A percentile compares a stretch with the other conserved stretches of the same genome.
phyloP scores from a whole-genome alignment of 2,329 filamentous ascomycete genomes.

The Pochonia chlamydosporia region DNA sequence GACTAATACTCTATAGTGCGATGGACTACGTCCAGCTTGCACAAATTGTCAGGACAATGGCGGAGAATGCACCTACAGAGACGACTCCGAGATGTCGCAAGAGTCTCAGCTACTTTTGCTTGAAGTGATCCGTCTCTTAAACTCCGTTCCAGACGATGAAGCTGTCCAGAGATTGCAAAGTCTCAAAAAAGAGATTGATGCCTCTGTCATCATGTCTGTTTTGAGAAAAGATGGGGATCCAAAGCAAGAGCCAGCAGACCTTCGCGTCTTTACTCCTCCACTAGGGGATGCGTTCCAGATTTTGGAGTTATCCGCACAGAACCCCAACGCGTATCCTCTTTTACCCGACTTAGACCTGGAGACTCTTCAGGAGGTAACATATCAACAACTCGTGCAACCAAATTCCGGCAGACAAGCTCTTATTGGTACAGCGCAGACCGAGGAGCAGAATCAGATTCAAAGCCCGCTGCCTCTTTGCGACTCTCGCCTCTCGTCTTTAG shows the following conservation, averaged over 20 bases:
- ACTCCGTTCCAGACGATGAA: constrained; percentile 13
- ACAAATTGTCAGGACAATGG: constrained; percentile 11
- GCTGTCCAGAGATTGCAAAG: constrained; percentile 14
- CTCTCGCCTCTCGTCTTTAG: constrained; percentile 19
- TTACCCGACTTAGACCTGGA: background rate
- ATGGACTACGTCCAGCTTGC: constrained; percentile 15
- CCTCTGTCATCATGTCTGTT: constrained; percentile 13
- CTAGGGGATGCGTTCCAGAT: constrained; percentile 1
- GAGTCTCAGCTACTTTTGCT: constrained; percentile 5
- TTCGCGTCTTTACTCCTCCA: background rate
- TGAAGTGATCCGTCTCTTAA: constrained; percentile 21
- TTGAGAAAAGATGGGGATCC: constrained; percentile 9
- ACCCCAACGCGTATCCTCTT: constrained; percentile 4
- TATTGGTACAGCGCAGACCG: background rate
- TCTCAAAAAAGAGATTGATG: constrained; percentile 17
- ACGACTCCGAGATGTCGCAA: constrained; percentile 9
- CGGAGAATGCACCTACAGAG: constrained; percentile 12
- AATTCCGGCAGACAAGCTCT: background rate
- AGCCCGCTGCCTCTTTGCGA: constrained; percentile 12
- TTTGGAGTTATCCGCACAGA: constrained; percentile 2
- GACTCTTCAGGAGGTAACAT: background rate
- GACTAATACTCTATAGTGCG: constrained; percentile 13
- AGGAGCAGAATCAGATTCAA: background rate
- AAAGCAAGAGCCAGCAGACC: background rate
- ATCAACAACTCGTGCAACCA: background rate